phyloP scores from a whole-genome alignment of 495 filamentous ascomycete species.

The Aspergillus heteromorphus region DNA sequence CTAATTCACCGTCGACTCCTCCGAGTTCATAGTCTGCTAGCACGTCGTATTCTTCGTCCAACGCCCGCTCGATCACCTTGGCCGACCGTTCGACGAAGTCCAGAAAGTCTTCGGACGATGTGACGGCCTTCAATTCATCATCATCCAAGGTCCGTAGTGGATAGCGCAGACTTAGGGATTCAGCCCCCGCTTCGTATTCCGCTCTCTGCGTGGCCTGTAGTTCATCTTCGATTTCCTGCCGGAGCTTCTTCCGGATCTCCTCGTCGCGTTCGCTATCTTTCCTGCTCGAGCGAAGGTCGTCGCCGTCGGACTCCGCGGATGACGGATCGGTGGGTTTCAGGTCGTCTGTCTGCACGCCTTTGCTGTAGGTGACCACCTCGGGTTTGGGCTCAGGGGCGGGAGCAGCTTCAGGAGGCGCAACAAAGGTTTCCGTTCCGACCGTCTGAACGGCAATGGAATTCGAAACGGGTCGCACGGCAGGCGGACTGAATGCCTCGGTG shows the following conservation, averaged over 20 bases:
- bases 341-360: slow-evolving; percentile 79
- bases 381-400: slow-evolving; percentile 66
- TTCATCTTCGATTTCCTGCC: slow-evolving; percentile 90
- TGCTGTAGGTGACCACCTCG: slow-evolving; percentile 90
- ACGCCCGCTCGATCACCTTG: slow-evolving; percentile 92
- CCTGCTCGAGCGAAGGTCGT: slow-evolving; percentile 65
- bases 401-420: slow-evolving; percentile 65
- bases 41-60: slow-evolving; percentile 93
- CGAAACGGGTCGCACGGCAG: slow-evolving; percentile 34
- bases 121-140: slow-evolving; percentile 87
- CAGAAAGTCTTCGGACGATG: slow-evolving; percentile 86
- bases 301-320: slow-evolving; percentile 60
- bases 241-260: slow-evolving; percentile 76
- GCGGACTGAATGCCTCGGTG: slow-evolving; percentile 43
- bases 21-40: slow-evolving; percentile 88
- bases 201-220: slow-evolving; percentile 59
- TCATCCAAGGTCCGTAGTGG: slow-evolving; percentile 74
- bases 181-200: slow-evolving; percentile 44
- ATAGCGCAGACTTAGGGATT: slow-evolving; percentile 53
- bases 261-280: slow-evolving; percentile 77
- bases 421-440: slow-evolving; percentile 60
- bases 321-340: slow-evolving; percentile 22
- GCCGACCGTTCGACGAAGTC: slow-evolving; percentile 93
- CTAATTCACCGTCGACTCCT: slow-evolving; percentile 59
- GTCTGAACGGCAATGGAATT: slow-evolving; percentile 59